phyloP scores from a whole-genome alignment of 208 protist genomes.

The Trypanosoma melophagium region DNA sequence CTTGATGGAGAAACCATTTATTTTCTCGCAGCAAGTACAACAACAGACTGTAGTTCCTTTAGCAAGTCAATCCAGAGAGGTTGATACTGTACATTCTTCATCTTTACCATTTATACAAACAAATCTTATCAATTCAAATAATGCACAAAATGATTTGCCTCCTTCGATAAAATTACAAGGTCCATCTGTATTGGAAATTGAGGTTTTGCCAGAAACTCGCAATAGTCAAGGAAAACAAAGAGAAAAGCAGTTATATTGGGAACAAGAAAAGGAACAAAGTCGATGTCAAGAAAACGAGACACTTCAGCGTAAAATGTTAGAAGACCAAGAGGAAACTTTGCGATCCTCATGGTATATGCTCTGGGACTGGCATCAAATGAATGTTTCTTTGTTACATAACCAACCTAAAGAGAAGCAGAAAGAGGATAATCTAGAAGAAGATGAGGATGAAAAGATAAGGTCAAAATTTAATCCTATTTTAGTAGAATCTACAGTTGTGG shows the following conservation, averaged over 20 bases:
- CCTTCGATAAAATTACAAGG: no score
- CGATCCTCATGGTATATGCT: slow-evolving; percentile 24
- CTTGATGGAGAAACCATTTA: not conserved
- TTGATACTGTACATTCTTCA: no score
- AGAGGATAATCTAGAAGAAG: not conserved
- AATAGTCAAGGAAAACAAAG: no score
- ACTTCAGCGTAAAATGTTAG: slow-evolving; percentile 13
- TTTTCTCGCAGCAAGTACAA: not conserved
- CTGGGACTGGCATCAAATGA: slow-evolving; percentile 25
- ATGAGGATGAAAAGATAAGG: not conserved
- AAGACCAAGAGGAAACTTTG: slow-evolving; percentile 29
- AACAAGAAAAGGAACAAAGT: not conserved
- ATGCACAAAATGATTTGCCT: no score
- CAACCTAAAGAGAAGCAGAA: slow-evolving; percentile 18
- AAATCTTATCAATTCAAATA: no score
- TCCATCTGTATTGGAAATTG: no score
- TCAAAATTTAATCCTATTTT: not conserved
- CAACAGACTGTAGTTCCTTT: no score
- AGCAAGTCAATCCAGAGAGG: no score
- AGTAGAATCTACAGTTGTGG: not conserved
- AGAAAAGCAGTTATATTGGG: not conserved
- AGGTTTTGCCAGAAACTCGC: not conserved
- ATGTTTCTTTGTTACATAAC: slow-evolving; percentile 2
- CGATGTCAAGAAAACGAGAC: slow-evolving; percentile 17
- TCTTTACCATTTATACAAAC: no score